phyloP scores from a whole-genome alignment of 2,329 filamentous ascomycete genomes.

The Paracamarosporium sp. region DNA sequence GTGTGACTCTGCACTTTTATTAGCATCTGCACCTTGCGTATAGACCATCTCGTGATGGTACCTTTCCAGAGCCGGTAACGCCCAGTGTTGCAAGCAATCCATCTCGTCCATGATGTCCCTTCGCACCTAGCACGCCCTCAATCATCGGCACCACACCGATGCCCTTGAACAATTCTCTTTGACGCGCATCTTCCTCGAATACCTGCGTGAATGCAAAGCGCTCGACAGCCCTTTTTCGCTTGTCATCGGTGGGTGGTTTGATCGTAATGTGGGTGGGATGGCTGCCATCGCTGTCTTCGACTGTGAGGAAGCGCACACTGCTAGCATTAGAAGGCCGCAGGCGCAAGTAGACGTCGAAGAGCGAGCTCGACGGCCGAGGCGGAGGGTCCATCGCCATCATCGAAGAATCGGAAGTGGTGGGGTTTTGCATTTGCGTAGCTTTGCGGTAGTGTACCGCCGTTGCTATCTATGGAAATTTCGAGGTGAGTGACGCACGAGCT shows the following conservation, averaged over 20 bases:
- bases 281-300: constrained; percentile 62
- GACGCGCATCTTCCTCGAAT: constrained; percentile 84
- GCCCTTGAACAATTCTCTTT: constrained; percentile 85
- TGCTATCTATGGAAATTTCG: too few species aligned
- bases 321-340: constrained; percentile 60
- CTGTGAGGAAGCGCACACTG: constrained; percentile 72
- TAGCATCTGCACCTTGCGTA: background rate
- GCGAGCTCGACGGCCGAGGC: constrained; percentile 52
- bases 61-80: constrained; percentile 96
- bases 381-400: constrained; percentile 45
- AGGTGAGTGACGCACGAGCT: background rate
- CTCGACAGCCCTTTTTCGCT: constrained; percentile 84
- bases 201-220: constrained; percentile 94
- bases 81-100: constrained; percentile 89
- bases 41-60: constrained; percentile 43
- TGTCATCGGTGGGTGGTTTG: constrained; percentile 75
- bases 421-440: constrained; percentile 10
- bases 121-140: constrained; percentile 77
- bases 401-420: constrained; percentile 4
- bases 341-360: constrained; percentile 92
- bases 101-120: constrained; percentile 81
- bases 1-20: constrained; percentile 77
- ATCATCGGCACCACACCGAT: constrained; percentile 77
- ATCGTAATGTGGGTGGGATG: constrained; percentile 60
- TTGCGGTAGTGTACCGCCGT: constrained; percentile 14